A percentile compares a stretch with the other conserved stretches of the same genome.
phyloP scores from a whole-genome alignment of 2,329 filamentous ascomycete genomes.

The Biscogniauxia sp. region DNA sequence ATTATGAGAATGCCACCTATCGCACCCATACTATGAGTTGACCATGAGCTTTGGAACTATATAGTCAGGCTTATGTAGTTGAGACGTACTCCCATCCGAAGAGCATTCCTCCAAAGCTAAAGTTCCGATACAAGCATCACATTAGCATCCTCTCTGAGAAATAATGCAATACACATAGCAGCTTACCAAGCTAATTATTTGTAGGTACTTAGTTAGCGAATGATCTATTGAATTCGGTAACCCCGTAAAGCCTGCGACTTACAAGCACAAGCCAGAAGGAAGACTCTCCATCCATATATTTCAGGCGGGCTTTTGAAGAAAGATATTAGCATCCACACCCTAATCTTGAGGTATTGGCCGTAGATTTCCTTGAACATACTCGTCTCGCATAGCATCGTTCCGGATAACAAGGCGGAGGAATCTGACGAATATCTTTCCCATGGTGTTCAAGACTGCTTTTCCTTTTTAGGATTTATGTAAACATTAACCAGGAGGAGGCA shows the following conservation, averaged over 20 bases:
- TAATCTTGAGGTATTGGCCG: too few species aligned
- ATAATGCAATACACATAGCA: not conserved
- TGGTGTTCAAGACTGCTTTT: slow-evolving; percentile 18
- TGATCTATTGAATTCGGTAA: not conserved
- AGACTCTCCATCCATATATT: slow-evolving; percentile 69
- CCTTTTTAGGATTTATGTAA: not conserved
- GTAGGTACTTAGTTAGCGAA: not conserved
- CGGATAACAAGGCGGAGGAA: slow-evolving; percentile 57
- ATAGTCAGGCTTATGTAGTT: not conserved
- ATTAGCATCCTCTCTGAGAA: too few species aligned
- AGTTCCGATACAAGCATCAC: slow-evolving; percentile 3
- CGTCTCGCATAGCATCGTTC: slow-evolving; percentile 69
- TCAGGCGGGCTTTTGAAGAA: slow-evolving; percentile 45
- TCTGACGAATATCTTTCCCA: slow-evolving; percentile 38
- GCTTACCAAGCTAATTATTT: not conserved
- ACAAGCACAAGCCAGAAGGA: slow-evolving; percentile 59
- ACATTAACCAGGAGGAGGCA: not conserved
- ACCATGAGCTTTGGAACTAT: slow-evolving; percentile 25
- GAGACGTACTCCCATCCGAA: slow-evolving; percentile 41
- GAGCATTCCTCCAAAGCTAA: slow-evolving; percentile 57
- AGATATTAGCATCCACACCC: not conserved
- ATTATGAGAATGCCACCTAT: slow-evolving; percentile 67
- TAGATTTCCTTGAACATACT: slow-evolving; percentile 29
- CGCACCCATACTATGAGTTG: slow-evolving; percentile 57
- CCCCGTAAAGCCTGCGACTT: slow-evolving; percentile 11